Evolutionary conservation across 768 basidiomycete genomes (phyloP).

Genomic region (Rhodocollybia butyracea): DNA sequence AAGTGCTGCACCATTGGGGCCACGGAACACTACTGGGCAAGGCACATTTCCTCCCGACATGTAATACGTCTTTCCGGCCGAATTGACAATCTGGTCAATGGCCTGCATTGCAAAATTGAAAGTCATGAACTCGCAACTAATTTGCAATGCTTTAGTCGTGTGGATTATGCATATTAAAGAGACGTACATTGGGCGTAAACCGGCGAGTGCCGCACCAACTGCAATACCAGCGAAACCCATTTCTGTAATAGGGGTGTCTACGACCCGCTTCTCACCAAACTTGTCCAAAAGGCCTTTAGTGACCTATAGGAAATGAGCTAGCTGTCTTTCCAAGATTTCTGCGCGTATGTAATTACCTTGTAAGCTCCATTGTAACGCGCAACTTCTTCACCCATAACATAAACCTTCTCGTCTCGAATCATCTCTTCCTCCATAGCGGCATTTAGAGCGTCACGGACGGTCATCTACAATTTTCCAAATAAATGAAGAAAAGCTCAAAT

Average conservation of each 20-base stretch:
- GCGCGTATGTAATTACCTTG: constrained; percentile 56
- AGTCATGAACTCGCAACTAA: constrained; percentile 99
- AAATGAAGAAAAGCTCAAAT: constrained; percentile 12
- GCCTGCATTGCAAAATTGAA: constrained; percentile 99
- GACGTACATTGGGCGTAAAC: constrained; percentile 88
- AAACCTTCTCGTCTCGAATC: constrained; percentile 92
- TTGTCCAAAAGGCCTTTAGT: constrained; percentile 99
- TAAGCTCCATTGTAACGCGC: constrained; percentile 98
- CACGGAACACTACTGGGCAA: constrained; percentile 98
- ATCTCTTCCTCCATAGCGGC: constrained; percentile 99
- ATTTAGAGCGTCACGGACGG: constrained; percentile 97
- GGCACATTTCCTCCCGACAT: constrained; percentile 99
- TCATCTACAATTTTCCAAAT: constrained; percentile 72
- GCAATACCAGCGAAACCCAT: constrained; percentile 99
- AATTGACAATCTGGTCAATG: constrained; percentile 99
- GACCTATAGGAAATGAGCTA: constrained; percentile 48
- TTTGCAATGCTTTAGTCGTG: constrained; percentile 4
- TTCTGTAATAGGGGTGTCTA: constrained; percentile 96
- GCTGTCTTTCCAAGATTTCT: constrained; percentile 1
- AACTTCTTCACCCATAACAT: constrained; percentile 96
- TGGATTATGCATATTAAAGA: not conserved
- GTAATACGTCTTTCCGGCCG: constrained; percentile 99
- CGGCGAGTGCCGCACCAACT: constrained; percentile 90
- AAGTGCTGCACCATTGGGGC: constrained; percentile 96
- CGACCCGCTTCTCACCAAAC: constrained; percentile 97